Base-by-base conservation (phyloP, 371 early-diverging fungal species). In the Coemansia sp. region DNA sequence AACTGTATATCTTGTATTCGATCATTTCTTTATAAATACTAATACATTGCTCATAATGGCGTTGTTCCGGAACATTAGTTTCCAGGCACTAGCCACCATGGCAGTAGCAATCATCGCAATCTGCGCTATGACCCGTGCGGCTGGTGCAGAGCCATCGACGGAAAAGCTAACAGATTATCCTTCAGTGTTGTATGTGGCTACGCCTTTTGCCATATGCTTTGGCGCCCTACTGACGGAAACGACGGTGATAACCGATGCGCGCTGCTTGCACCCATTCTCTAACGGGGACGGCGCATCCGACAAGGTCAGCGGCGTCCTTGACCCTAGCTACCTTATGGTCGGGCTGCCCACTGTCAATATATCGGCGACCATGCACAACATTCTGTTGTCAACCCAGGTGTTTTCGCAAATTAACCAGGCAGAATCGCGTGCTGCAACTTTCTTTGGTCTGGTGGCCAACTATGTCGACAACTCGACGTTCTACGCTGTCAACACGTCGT, bases 241-340 rank as follows among this genome's bases (percentile, higher is more conserved):
- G 47, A 62, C 63, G 21, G 76, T 77, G 26, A 57, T 77, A 5
- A 77, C 77, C 7, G 77, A 77, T 24, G 77, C 77, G 6, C 77
- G 77, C 63, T 77, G 77, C 59, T 39, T 77, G 63, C 68, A 66
- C 45, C 77, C 76, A 40, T 77, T 77, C 48, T 68, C 75, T 24
- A 62, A 74, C 66, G 61, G 50, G 26, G 62, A 54, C 50, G 55
- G 62, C 24, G 75, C 63, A 39, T 66, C 77, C 2, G 37, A 51
- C 13, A 37, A 42, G 14, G 77, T 63, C 52, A 50, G 55, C 40
- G 76, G 69, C 8, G 47, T 64, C 50, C 76, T 77, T 34, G 65
- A 51, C 31, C 76, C 77, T 5, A 50, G 65, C 13, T 66, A 77
- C 40, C 60, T 77, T 51, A 74, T 77, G 77, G 74, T 68, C 3